Evolutionary conservation across 2,329 filamentous ascomycete species (phyloP).

Genomic region (Cercospora brassicicola): DNA sequence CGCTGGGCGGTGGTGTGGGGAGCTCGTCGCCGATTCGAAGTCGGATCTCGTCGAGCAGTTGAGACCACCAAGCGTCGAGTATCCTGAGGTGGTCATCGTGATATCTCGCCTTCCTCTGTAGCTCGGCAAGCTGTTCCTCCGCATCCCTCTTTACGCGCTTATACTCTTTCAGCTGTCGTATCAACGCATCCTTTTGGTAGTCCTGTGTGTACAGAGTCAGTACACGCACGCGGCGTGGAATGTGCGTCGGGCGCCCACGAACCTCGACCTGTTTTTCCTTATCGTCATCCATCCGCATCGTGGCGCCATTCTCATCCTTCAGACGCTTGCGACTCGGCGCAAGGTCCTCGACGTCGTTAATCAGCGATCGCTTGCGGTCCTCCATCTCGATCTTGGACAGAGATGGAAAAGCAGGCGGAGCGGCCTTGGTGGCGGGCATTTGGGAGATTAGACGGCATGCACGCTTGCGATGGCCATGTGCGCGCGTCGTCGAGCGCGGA

Average conservation of each 20-base stretch:
- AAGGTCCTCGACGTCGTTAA: constrained; percentile 75
- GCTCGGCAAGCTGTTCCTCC: constrained; percentile 76
- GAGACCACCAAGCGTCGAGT: constrained; percentile 90
- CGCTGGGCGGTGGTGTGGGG: constrained; percentile 34
- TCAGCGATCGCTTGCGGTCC: constrained; percentile 94
- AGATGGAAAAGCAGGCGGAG: constrained; percentile 61
- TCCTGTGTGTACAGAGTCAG: constrained; percentile 55
- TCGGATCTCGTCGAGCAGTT: constrained; percentile 59
- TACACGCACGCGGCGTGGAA: neutral
- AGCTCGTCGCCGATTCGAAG: constrained; percentile 44
- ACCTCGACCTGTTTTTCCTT: constrained; percentile 73
- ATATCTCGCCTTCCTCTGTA: constrained; percentile 73
- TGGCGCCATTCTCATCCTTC: constrained; percentile 70
- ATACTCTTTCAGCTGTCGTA: constrained; percentile 96
- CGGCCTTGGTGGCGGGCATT: constrained; percentile 34
- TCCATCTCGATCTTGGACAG: constrained; percentile 91
- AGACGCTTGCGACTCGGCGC: constrained; percentile 89
- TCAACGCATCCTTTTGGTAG: constrained; percentile 94
- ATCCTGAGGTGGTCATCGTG: constrained; percentile 91
- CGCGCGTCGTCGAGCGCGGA: constrained; percentile 5
- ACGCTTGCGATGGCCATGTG: constrained; percentile 9
- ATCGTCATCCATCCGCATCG: constrained; percentile 64
- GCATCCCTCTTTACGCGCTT: constrained; percentile 83
- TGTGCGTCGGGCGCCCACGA: constrained; percentile 44
- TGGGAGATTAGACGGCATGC: constrained; percentile 23